Conservation (phyloP, 1,284 basidiomycete species). For the Violaceomyces palustris region DNA sequence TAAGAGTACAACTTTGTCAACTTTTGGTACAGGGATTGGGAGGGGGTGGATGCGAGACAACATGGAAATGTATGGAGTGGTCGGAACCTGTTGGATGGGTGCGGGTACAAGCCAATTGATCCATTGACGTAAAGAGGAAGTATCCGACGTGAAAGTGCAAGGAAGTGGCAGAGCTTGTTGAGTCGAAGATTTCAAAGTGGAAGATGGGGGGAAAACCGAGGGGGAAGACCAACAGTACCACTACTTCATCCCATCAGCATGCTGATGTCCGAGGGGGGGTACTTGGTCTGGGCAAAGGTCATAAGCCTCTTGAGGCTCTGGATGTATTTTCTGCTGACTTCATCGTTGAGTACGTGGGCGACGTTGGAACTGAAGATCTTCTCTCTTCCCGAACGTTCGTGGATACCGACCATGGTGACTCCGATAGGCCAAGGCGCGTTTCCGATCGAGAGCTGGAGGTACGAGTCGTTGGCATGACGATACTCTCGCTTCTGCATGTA, state of each 20-base stretch:
- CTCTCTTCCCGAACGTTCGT: conserved; percentile 92
- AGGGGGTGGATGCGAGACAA: too few relatives aligned
- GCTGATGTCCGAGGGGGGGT: conserved; percentile 32
- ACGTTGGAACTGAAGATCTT: conserved; percentile 96
- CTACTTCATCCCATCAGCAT: conserved; percentile 43
- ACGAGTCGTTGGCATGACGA: conserved; percentile 90
- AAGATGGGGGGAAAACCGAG: too few relatives aligned
- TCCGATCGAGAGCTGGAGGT: conserved; percentile 90
- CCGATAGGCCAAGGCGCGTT: conserved; percentile 99
- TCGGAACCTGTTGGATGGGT: too few relatives aligned
- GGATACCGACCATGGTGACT: conserved; percentile 98
- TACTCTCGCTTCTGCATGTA: conserved; percentile 93
- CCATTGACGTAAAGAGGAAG: too few relatives aligned
- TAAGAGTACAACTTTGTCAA: too few relatives aligned
- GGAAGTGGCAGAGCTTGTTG: too few relatives aligned
- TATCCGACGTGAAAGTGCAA: too few relatives aligned
- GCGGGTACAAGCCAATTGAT: too few relatives aligned
- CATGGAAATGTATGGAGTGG: too few relatives aligned
- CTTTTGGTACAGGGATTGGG: too few relatives aligned
- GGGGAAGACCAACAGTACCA: too few relatives aligned
- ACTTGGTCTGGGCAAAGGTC: conserved; percentile 48
- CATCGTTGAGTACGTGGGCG: conserved; percentile 96
- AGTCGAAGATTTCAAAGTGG: too few relatives aligned
- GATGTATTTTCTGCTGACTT: conserved; percentile 97
- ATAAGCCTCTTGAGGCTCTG: conserved; percentile 82